Evolutionary conservation across 768 basidiomycete genomes (phyloP).

Genomic region (Agrocybe praecox): DNA sequence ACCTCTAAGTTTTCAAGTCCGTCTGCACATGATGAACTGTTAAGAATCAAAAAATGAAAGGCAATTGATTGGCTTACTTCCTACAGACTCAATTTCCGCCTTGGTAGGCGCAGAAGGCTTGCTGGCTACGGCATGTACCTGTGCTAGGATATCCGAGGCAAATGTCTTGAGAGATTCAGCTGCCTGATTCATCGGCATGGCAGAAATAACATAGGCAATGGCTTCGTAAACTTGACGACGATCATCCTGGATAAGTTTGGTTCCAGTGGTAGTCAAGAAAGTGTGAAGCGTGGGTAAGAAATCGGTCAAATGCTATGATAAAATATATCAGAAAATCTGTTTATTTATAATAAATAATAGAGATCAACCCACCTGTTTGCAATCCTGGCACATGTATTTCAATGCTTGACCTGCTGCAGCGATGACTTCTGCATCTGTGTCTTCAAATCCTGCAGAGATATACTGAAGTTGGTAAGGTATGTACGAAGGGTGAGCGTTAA

Average conservation of each 20-base stretch:
- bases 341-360: not conserved
- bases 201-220: slow-evolving; percentile 92
- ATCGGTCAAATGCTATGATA: slow-evolving; percentile 78
- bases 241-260: slow-evolving; percentile 84
- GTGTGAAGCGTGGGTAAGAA: slow-evolving; percentile 91
- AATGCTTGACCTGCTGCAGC: slow-evolving; percentile 96
- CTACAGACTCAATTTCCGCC: slow-evolving; percentile 67
- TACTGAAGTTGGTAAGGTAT: slow-evolving; percentile 87
- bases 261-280: slow-evolving; percentile 80
- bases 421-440: slow-evolving; percentile 76
- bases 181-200: slow-evolving; percentile 89
- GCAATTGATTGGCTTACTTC: slow-evolving; percentile 52
- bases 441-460: slow-evolving; percentile 90
- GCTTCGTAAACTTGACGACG: slow-evolving; percentile 93
- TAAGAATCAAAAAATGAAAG: not conserved
- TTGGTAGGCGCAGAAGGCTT: slow-evolving; percentile 61
- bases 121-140: slow-evolving; percentile 65
- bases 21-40: slow-evolving; percentile 44
- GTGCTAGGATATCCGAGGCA: slow-evolving; percentile 78
- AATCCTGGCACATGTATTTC: slow-evolving; percentile 97
- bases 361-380: slow-evolving; percentile 65
- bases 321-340: slow-evolving; percentile 2
- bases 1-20: slow-evolving; percentile 90
- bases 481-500: slow-evolving; percentile 85
- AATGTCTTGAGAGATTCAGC: slow-evolving; percentile 88